Evolutionary conservation across 345 rosid genomes (phyloP).

Genomic region (Eucalyptus pauciflora): DNA sequence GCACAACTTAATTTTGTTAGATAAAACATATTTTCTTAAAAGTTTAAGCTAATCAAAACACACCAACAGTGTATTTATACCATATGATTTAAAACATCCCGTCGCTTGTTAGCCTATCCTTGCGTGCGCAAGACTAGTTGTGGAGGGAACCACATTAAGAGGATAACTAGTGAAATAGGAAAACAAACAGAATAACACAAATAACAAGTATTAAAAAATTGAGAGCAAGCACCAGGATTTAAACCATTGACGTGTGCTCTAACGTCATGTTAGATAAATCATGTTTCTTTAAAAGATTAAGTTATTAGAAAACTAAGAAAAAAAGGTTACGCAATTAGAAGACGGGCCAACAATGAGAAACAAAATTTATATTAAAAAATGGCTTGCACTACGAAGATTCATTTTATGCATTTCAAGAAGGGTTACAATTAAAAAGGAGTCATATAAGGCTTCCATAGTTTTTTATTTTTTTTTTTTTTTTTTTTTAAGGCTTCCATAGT

Average conservation of each 20-base stretch:
- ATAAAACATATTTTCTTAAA: fast-evolving
- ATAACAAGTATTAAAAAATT: too few species aligned
- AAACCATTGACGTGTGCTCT: neutral
- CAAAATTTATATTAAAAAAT: too few species aligned
- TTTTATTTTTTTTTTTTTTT: too few species aligned
- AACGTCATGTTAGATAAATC: neutral
- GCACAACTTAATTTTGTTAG: neutral
- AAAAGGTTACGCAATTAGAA: too few species aligned
- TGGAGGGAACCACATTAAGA: neutral
- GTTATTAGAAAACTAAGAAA: too few species aligned
- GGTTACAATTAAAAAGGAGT: fast-evolving
- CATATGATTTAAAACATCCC: neutral
- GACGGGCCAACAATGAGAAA: fast-evolving
- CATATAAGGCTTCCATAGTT: too few species aligned
- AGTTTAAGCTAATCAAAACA: fast-evolving
- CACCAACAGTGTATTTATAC: neutral
- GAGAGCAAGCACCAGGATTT: neutral
- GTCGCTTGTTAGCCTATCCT: fast-evolving
- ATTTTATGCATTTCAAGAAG: too few species aligned
- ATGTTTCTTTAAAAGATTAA: neutral
- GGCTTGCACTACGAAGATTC: neutral
- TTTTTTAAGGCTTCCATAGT: too few species aligned
- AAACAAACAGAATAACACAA: too few species aligned
- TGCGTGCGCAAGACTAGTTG: fast-evolving
- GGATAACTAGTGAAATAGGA: too few species aligned